Evolutionary conservation across 768 basidiomycete genomes (phyloP), one percentile per base, ranked within the genome.

Genomic region (Hygrophorus russula): DNA sequence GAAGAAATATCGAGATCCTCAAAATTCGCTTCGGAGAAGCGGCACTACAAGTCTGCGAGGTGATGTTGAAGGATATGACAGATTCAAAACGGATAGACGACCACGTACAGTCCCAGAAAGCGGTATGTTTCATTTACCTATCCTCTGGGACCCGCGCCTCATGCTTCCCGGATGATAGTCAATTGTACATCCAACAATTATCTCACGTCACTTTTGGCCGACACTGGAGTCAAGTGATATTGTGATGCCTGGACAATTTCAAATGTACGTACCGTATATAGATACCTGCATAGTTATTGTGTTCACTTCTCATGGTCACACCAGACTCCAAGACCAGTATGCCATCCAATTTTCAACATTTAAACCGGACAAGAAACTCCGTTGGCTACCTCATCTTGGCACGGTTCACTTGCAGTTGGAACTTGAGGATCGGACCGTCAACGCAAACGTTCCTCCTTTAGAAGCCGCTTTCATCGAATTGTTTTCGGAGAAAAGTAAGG

Each of bases 1-100:
- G 93, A 14, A 74, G 84, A 17, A 96, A 89, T 53, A 79, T 98
- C 47, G 93, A 96, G 59, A 87, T 93, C 34, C 65, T 99, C 48
- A 98, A 98, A 66, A 75, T 93, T 44, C 82, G 96, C 2, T 99
- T 99, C 54, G 96, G 96, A 15, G 96, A 98, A 54, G 71, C 80
- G 1, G 80, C 91, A 2, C 62, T 99, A 44, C 91, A 96, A 58
- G 86, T 91, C 4, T 97, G 93, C 67, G 94, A 98, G 57, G 92
- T 99, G 43, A 98, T 99, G 96, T 66, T 98, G 56, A 87, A 81
- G 56, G 96, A 99, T 59, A 86, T 98, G 79, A 84, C 89, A 2
- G 92, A 98, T 59, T 96, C 94, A 32, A 82, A 80, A 54, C 76
- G 90, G 28, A 85, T 83, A 39, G 88, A 98, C 57, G 76, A 77